A percentile compares a stretch with the other conserved stretches of the same genome.
Conservation (phyloP, 768 basidiomycete species). For the Mycena floridula region DNA sequence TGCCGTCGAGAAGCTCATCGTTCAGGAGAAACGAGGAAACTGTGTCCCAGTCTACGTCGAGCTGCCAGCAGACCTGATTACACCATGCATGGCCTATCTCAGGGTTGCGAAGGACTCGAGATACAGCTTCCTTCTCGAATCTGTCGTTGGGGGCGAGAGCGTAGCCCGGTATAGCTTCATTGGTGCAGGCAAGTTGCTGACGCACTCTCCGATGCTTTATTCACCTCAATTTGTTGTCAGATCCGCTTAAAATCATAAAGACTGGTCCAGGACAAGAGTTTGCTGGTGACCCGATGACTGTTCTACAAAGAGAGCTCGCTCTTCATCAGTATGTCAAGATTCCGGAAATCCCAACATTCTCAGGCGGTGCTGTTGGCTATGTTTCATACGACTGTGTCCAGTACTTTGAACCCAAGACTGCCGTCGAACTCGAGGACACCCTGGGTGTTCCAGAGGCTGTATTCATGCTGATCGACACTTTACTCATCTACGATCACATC, state of each 20-base stretch:
- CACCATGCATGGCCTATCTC: conserved; percentile 95
- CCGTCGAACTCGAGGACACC: conserved; percentile 64
- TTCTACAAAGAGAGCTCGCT: conserved; percentile 80
- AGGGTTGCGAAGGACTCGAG: conserved; percentile 87
- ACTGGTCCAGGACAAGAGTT: conserved; percentile 81
- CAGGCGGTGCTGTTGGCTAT: conserved; percentile 96
- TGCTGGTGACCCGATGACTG: conserved; percentile 81
- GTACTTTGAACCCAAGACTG: conserved; percentile 94
- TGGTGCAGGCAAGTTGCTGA: conserved; percentile 66
- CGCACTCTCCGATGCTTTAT: conserved; percentile 1
- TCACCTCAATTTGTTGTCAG: conserved; percentile 35
- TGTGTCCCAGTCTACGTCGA: conserved; percentile 90
- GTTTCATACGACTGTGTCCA: conserved; percentile 96
- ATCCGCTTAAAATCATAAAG: conserved; percentile 89
- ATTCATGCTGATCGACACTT: conserved; percentile 95
- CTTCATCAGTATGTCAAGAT: conserved; percentile 88
- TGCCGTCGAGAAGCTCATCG: conserved; percentile 70
- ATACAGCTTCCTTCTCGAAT: conserved; percentile 94
- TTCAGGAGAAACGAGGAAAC: conserved; percentile 82
- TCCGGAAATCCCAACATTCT: conserved; percentile 90
- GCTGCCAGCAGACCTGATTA: conserved; percentile 92
- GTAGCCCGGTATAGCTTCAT: conserved; percentile 94
- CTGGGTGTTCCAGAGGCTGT: conserved; percentile 90
- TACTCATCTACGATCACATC: conserved; percentile 95
- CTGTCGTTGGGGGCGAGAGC: conserved; percentile 85